These are phyloP conservation scores for Brassica balearica DNA, from an alignment of 441 rosid species.

Conservation along the genomic window DNA sequence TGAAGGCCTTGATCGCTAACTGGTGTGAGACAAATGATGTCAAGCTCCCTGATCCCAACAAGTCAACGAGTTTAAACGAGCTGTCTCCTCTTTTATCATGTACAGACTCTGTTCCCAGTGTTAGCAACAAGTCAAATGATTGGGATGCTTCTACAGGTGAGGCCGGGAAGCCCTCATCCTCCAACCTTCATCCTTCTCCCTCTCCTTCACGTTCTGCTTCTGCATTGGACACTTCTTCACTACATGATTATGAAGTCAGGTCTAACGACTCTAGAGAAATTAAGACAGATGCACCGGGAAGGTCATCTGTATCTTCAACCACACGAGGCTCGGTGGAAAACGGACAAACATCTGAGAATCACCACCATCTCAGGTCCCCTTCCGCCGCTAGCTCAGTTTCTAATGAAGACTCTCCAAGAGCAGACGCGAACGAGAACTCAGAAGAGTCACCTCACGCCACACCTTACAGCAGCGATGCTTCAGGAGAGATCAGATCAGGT, in stretches of 20 bases:
- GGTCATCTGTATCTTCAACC: constrained; percentile 58
- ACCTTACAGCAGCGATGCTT: constrained; percentile 70
- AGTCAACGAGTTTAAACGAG: constrained; percentile 61
- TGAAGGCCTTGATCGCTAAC: constrained; percentile 88
- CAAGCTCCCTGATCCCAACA: constrained; percentile 78
- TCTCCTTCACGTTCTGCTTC: too few species aligned
- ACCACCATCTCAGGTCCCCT: constrained; percentile 63
- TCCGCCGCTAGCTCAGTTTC: constrained; percentile 62
- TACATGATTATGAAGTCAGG: constrained; percentile 54
- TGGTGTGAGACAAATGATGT: constrained; percentile 96
- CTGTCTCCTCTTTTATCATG: constrained; percentile 59
- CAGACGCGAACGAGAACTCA: constrained; percentile 62
- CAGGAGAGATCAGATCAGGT: constrained; percentile 73
- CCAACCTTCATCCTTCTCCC: too few species aligned
- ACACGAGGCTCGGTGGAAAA: constrained; percentile 54
- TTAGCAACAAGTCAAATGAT: too few species aligned
- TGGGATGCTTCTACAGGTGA: too few species aligned
- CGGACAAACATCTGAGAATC: constrained; percentile 57
- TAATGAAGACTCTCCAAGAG: constrained; percentile 58
- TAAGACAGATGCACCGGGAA: constrained; percentile 53
- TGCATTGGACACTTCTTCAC: constrained; percentile 6
- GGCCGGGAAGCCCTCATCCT: too few species aligned
- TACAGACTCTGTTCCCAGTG: constrained; percentile 54
- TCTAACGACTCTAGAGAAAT: constrained; percentile 56
- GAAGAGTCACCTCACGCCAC: constrained; percentile 63